These are phyloP conservation scores for Choanephora cucurbitarum DNA, from an alignment of 371 early-diverging fungal species.

Conservation along the genomic window DNA sequence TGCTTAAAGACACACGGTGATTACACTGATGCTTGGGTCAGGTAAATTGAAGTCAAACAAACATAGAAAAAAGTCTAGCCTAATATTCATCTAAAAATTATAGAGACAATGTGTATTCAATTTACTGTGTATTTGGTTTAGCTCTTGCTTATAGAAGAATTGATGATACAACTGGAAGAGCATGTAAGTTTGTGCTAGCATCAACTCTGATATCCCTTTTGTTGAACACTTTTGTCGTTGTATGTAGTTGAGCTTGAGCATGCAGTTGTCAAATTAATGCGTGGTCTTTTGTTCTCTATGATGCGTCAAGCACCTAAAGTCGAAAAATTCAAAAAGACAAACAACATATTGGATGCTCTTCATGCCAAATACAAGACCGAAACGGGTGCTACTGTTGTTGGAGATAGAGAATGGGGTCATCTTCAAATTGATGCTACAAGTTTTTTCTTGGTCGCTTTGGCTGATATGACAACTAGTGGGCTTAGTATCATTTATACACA, in stretches of 20 bases:
- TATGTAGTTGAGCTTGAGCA: conserved; percentile 80
- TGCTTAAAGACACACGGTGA: conserved; percentile 66
- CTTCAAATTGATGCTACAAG: conserved; percentile 86
- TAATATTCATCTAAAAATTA: not conserved
- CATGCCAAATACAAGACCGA: conserved; percentile 90
- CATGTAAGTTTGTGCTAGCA: conserved; percentile 60
- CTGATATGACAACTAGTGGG: conserved; percentile 88
- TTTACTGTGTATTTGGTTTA: conserved; percentile 83
- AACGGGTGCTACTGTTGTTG: conserved; percentile 87
- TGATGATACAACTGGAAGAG: conserved; percentile 81
- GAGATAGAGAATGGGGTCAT: conserved; percentile 85
- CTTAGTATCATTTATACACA: conserved; percentile 77
- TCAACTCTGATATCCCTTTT: not conserved
- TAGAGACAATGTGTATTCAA: conserved; percentile 94
- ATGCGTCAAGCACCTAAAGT: conserved; percentile 88
- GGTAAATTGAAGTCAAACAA: conserved; percentile 44
- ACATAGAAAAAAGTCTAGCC: conserved; percentile 4
- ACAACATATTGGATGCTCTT: conserved; percentile 67
- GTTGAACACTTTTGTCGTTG: not conserved
- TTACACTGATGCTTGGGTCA: conserved; percentile 91
- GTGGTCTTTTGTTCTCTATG: conserved; percentile 82
- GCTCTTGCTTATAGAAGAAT: conserved; percentile 83
- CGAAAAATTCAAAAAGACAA: conserved; percentile 81
- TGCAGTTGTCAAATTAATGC: conserved; percentile 77
- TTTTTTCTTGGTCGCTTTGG: conserved; percentile 77